These are phyloP conservation scores for Cryphonectria carpinicola DNA, from an alignment of 2,329 filamentous ascomycete genomes.

Conservation along the genomic window DNA sequence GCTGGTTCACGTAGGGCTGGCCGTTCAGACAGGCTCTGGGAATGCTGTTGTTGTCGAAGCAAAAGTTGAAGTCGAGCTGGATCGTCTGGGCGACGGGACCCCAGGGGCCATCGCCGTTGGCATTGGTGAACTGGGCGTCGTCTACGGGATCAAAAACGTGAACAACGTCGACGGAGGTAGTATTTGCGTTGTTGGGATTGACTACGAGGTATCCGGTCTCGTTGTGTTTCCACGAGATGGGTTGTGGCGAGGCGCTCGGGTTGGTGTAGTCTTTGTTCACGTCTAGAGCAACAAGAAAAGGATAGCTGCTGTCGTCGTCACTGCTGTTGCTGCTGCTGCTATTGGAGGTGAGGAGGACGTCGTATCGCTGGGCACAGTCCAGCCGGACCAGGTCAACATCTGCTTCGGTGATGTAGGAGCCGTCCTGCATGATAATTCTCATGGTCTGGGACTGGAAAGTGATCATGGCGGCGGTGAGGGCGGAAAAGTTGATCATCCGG, in stretches of 20 bases:
- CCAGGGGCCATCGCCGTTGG: slow-evolving; percentile 55
- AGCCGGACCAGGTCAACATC: slow-evolving; percentile 45
- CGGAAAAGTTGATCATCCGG: slow-evolving; percentile 51
- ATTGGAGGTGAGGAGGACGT: slow-evolving; percentile 44
- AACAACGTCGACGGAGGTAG: slow-evolving; percentile 38
- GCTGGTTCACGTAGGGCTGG: slow-evolving; percentile 67
- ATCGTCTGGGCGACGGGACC: slow-evolving; percentile 59
- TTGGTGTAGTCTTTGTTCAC: slow-evolving; percentile 48
- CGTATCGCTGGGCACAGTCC: slow-evolving; percentile 50
- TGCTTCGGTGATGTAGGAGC: slow-evolving; percentile 43
- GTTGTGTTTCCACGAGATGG: slow-evolving; percentile 42
- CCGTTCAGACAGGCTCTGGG: slow-evolving; percentile 68
- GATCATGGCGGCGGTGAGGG: slow-evolving; percentile 48
- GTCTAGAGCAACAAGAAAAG: slow-evolving; percentile 49
- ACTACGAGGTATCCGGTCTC: slow-evolving; percentile 50
- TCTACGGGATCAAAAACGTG: slow-evolving; percentile 58
- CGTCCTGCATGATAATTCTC: slow-evolving; percentile 51
- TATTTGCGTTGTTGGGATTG: slow-evolving; percentile 36
- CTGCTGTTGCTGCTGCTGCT: slow-evolving; percentile 38
- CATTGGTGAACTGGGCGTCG: slow-evolving; percentile 62
- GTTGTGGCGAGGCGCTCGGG: slow-evolving; percentile 32
- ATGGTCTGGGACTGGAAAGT: slow-evolving; percentile 50
- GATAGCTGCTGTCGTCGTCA: slow-evolving; percentile 45
- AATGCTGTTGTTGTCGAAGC: slow-evolving; percentile 63
- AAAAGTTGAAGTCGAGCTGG: slow-evolving; percentile 60